Base-by-base conservation (phyloP, 306 rosid genomes). In the Sechiopsis laciniata region DNA sequence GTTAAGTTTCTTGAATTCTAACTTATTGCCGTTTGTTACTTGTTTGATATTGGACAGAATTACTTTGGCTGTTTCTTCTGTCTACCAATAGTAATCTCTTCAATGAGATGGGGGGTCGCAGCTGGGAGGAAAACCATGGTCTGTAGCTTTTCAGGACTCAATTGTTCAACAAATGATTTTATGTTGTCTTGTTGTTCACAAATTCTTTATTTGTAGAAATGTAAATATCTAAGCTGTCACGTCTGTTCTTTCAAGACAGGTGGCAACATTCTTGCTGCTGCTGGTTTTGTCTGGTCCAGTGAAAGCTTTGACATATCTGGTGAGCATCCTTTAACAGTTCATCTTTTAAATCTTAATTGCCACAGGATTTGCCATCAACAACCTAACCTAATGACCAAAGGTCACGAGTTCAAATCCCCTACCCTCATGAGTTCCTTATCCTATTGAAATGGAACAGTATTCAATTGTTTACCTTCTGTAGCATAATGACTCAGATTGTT, bases 101-200 rank as follows among this genome's bases (percentile, higher is more conserved):
- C 99, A 24, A 91, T 94, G 99, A 91, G 99, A 88, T 94, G 97
- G 99, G 99, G 97, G 11, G 54, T 80, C 58, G 84, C 88, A 42
- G 92, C 92, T 5, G 99, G 99, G 85, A 94, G 99, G 79, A 91
- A 91, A 82, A 91, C 99, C 63, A 83, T 94, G 99, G 99, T 94
- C 76, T 69, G 84, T 82, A 20, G 72, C 26, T 76, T 19, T 68
- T 56, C 20, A 75, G 79, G 52, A 59, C 72, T 74, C 67, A 7
- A 69, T 61, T 75, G 72, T 75, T 77, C 54, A 37, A 66, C 35
- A 7, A 54, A 2, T 12, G 55, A 10, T 52, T 74, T 56, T 57
- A 46, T 57, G 21, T 73, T 57, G 14, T 45, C 12, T 73, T 73
- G 64, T 57, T 50, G 22, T 24, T 69, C 0, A 7, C 51, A 21